A percentile compares a stretch with the other conserved stretches of the same genome.
Conservation (phyloP, 2,329 filamentous ascomycete species). For the Nothophoma quercina region DNA sequence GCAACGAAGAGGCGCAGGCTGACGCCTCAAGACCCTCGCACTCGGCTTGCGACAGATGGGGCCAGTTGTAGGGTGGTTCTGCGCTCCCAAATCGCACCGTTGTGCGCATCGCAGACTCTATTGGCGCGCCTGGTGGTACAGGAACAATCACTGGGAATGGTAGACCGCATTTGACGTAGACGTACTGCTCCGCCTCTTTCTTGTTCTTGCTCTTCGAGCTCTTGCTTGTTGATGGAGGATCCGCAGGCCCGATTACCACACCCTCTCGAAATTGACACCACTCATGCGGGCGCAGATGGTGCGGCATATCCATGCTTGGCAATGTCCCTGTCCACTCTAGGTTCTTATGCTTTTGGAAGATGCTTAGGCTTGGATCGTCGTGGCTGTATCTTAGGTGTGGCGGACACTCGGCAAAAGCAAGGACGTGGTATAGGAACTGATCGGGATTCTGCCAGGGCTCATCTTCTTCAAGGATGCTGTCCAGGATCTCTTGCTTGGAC, state of each 20-base stretch:
- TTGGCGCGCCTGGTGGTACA: constrained; percentile 52
- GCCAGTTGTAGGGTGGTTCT: constrained; percentile 47
- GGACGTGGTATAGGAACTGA: constrained; percentile 79
- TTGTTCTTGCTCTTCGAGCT: constrained; percentile 54
- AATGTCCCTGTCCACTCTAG: constrained; percentile 75
- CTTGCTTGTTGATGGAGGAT: constrained; percentile 11
- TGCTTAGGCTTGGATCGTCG: constrained; percentile 61
- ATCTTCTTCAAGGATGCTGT: constrained; percentile 50
- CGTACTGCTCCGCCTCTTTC: constrained; percentile 31
- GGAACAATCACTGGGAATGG: constrained; percentile 60
- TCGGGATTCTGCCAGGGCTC: constrained; percentile 73
- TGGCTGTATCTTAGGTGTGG: constrained; percentile 67
- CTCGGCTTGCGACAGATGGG: constrained; percentile 29
- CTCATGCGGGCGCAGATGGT: constrained; percentile 78
- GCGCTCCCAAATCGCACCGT: constrained; percentile 70
- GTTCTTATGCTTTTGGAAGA: constrained; percentile 83
- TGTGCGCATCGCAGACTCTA: constrained; percentile 75
- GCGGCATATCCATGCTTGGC: constrained; percentile 83
- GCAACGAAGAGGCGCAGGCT: constrained; percentile 71
- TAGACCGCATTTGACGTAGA: constrained; percentile 61
- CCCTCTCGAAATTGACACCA: constrained; percentile 84
- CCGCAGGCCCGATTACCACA: constrained; percentile 61
- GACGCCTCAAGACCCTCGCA: constrained; percentile 55
- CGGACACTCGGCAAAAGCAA: constrained; percentile 84
- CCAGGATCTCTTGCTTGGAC: constrained; percentile 51